Evolutionary conservation across 352 stramenopile genomes (phyloP), one percentile per base, ranked within the genome.

Genomic region (Phytophthora meadii): DNA sequence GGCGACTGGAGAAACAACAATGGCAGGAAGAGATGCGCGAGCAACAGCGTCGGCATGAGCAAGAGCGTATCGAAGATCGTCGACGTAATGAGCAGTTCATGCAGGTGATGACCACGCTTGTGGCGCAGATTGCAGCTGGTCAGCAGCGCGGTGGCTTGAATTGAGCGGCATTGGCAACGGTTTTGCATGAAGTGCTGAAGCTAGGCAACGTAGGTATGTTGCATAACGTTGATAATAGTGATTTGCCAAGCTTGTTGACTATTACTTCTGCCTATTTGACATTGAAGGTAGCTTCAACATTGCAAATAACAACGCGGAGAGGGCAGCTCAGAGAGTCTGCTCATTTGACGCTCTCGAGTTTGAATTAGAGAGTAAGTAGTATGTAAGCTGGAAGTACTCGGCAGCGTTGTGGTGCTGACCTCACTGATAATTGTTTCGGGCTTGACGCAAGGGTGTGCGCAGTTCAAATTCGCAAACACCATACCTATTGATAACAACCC

Each of bases 361-460:
- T 9, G n/a, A 54, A 17, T 54, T 30, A 58, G 9, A 28, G 11
- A 42, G 25, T 28, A 36, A 22, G 22, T 22, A 45, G 12, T 22
- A 41, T 40, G 37, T 19, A 60, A 15, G 41, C 30, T 22, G 15
- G 37, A 14, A 62, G 46, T 27, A n/a, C 37, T 36, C 34, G 19
- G 19, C 1, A 45, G 17, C 12, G 44, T 25, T 36, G 59, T 52
- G 51, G 36, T 56, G 60, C 22, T 46, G 54, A 64, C 28, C 30
- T 65, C 28, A 46, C 46, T 24, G 85, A 95, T 67, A 94, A 94
- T 52, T 74, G 74, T n/a, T 89, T 87, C 15, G 86, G 96, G 56
- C 84, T 96, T 41, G 60, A 88, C 52, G 77, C 93, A 62, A 57
- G 88, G 27, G 63, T 69, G 4, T 72, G 61, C 49, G 52, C 53